Conservation (phyloP, 495 filamentous ascomycete species). For the Penicillium lagena region DNA sequence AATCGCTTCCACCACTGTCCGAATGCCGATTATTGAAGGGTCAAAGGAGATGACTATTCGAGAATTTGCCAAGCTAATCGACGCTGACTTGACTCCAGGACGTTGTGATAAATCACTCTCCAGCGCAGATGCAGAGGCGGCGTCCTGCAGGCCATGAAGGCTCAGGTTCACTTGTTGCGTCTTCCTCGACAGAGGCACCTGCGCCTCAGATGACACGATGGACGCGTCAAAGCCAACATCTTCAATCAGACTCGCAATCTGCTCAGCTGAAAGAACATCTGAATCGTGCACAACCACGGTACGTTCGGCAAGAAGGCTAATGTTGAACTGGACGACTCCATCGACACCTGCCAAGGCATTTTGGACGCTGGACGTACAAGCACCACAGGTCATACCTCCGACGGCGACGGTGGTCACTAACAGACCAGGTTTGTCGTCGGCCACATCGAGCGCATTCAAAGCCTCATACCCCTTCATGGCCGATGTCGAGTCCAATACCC, state of each 20-base stretch:
- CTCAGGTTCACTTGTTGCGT: slow-evolving; percentile 61
- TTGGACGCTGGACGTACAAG: slow-evolving; percentile 88
- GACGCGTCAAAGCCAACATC: slow-evolving; percentile 86
- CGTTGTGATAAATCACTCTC: slow-evolving; percentile 60
- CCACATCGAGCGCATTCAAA: slow-evolving; percentile 12
- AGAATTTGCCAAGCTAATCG: slow-evolving; percentile 62
- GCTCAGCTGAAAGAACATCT: slow-evolving; percentile 54
- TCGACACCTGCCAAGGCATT: slow-evolving; percentile 70
- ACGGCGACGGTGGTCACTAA: slow-evolving; percentile 76
- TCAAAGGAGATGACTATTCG: slow-evolving; percentile 65
- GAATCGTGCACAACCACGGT: slow-evolving; percentile 85
- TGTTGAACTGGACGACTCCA: slow-evolving; percentile 81
- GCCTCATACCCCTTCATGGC: slow-evolving; percentile 1
- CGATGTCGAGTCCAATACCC: slow-evolving; percentile 48
- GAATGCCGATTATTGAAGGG: slow-evolving; percentile 65
- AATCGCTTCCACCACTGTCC: slow-evolving; percentile 73
- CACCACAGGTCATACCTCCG: slow-evolving; percentile 95
- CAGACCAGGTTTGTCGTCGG: slow-evolving; percentile 35
- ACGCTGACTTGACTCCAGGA: slow-evolving; percentile 65
- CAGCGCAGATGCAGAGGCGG: slow-evolving; percentile 60
- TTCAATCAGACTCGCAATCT: slow-evolving; percentile 59
- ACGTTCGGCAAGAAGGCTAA: slow-evolving; percentile 86
- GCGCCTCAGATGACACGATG: slow-evolving; percentile 49
- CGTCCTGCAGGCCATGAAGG: slow-evolving; percentile 72
- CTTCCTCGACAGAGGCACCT: slow-evolving; percentile 25